Conservation (phyloP, 2,329 filamentous ascomycete species). For the Microsporum ferrugineum region DNA sequence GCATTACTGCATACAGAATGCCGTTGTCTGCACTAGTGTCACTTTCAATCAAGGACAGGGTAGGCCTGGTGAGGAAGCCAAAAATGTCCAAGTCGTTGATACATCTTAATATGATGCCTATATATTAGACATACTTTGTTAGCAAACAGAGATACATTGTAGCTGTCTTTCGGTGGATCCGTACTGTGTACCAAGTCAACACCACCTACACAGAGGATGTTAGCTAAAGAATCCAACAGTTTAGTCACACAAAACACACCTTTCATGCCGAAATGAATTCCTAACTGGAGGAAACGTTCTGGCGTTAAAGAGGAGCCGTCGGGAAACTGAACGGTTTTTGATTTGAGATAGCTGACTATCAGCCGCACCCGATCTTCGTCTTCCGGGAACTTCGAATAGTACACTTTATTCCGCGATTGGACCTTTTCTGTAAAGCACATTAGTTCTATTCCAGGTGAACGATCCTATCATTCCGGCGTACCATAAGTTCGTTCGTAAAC, state of each 20-base stretch:
- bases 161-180: background rate
- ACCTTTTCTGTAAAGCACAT: conserved; percentile 43
- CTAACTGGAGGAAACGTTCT: conserved; percentile 63
- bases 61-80: conserved; percentile 61
- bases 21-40: conserved; percentile 60
- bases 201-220: conserved; percentile 40
- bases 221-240: background rate
- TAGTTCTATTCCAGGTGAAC: background rate
- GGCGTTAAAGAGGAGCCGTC: conserved; percentile 63
- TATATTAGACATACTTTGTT: background rate
- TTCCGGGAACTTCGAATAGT: conserved; percentile 76
- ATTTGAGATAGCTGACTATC: conserved; percentile 54
- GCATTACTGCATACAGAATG: conserved; percentile 74
- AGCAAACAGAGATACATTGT: background rate
- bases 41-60: conserved; percentile 56
- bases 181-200: conserved; percentile 59
- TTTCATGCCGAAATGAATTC: conserved; percentile 66
- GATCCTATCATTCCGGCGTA: conserved; percentile 19
- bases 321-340: conserved; percentile 54
- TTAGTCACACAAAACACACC: conserved; percentile 32
- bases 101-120: conserved; percentile 56
- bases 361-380: conserved; percentile 58
- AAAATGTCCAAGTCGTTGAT: conserved; percentile 64
- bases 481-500: conserved; percentile 63
- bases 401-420: conserved; percentile 59